Base-by-base conservation (phyloP, 1,284 basidiomycete genomes). In the Coniophora puteana region DNA sequence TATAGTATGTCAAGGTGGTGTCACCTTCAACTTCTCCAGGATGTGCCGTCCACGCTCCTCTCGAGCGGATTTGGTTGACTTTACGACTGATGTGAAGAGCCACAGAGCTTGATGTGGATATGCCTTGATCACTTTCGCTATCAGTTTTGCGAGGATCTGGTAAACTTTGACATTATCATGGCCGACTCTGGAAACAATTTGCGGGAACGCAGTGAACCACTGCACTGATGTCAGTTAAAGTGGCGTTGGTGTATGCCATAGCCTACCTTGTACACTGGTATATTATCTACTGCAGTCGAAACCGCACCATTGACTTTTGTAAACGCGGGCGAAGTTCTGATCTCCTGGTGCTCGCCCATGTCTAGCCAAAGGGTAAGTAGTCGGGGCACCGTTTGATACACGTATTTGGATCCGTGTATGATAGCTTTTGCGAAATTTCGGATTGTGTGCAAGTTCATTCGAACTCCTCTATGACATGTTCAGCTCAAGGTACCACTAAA, bases 131-230 rank as follows among this genome's bases (percentile, higher is more conserved):
- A 98, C 89, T 14, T 63, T 68, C 8, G 71, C 65, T 48, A 99
- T 91, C 28, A 99, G 76, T 42, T 65, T 69, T 2, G 79, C 72
- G 13, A 99, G 66, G 12, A 83, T 66, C 0, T 61, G 61, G 57
- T 80, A 88, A 2, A 94, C 86, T 1, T 72, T 71, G n/a, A 66
- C 55, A 54, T 91, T 88, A 13, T 65, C 68, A 54, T 98, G 92
- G 14, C 86, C 88, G 25, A 99, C 88, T 8, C 96, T 82, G 18
- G 96, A 99, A 8, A 96, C 90, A 44, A 99, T 89, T 69, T 99
- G 96, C 6, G 96, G 93, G 50, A 98, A 93, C 1, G 94, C 94
- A 0, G 90, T 95, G 50, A 89, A 89, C 91, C 94, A 99, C 92
- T 96, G 52, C 12, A 40, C 36, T 20, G 12, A 40, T 10, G 16